phyloP scores from a whole-genome alignment of 371 early-diverging fungal species.

The Circinella umbellata region DNA sequence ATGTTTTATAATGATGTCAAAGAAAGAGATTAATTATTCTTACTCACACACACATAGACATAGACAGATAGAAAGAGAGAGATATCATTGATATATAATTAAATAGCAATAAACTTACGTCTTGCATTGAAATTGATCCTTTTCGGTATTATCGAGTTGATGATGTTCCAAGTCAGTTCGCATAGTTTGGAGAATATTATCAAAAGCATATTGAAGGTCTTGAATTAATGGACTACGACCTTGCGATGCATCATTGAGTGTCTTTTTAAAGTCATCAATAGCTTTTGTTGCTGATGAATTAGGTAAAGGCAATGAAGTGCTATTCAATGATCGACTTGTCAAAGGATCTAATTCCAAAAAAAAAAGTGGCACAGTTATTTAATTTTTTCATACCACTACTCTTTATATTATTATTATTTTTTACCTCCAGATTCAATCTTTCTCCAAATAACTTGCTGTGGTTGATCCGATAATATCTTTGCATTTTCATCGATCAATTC shows the following conservation, averaged over 20 bases:
- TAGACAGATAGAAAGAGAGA: too few relatives aligned
- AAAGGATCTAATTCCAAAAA: slow-evolving; percentile 20
- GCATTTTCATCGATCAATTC: slow-evolving; percentile 36
- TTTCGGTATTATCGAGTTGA: slow-evolving; percentile 8
- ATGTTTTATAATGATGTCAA: too few relatives aligned
- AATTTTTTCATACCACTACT: not conserved
- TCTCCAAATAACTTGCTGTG: slow-evolving; percentile 36
- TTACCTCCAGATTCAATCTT: slow-evolving; percentile 22
- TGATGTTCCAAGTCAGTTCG: slow-evolving; percentile 32
- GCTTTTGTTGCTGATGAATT: slow-evolving; percentile 28
- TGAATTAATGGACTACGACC: slow-evolving; percentile 27
- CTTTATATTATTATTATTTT: slow-evolving; percentile 1
- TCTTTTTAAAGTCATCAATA: slow-evolving; percentile 30
- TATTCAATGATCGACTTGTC: slow-evolving; percentile 21
- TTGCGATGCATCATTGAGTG: slow-evolving; percentile 30
- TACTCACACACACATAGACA: not conserved
- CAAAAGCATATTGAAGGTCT: slow-evolving; percentile 31
- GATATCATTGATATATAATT: not conserved
- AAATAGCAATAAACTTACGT: slow-evolving; percentile 18
- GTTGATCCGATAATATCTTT: slow-evolving; percentile 39
- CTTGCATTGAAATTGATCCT: slow-evolving; percentile 27
- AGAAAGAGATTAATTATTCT: too few relatives aligned
- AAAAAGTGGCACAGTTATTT: not conserved
- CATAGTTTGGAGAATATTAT: slow-evolving; percentile 19
- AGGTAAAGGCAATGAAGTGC: slow-evolving; percentile 27